Conservation (phyloP, 73 alveolate species). For the Paramecium pentaurelia region DNA sequence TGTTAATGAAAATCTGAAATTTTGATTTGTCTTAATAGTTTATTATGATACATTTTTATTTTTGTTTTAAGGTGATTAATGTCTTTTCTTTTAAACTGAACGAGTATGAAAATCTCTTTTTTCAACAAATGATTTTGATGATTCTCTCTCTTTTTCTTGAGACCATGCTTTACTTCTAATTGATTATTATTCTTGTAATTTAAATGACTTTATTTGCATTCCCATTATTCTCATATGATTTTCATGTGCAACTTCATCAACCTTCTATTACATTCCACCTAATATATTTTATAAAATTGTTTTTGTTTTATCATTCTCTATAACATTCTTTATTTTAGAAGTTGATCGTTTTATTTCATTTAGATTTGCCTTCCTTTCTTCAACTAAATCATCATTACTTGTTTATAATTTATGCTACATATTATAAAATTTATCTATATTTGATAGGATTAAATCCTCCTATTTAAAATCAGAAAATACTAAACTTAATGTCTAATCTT, state of each 20-base stretch:
- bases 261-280: constrained; percentile 19
- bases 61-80: not conserved
- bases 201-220: constrained; percentile 13
- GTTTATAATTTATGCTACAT: not conserved
- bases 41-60: not conserved
- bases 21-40: not conserved
- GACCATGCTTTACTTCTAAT: not conserved
- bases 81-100: not conserved
- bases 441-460: not conserved
- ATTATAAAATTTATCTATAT: not conserved
- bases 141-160: constrained; percentile 5
- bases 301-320: not conserved
- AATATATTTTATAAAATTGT: not conserved
- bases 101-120: not conserved
- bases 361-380: not conserved
- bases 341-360: not conserved
- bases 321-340: not conserved
- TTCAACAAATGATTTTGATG: constrained; percentile 10
- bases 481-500: not conserved
- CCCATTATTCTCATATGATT: constrained; percentile 33
- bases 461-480: not conserved
- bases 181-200: not conserved
- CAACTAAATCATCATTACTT: constrained; percentile 18
- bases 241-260: not conserved
- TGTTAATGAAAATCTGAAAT: constrained; percentile 20